A percentile compares a stretch with the other conserved stretches of the same genome.
phyloP scores from a whole-genome alignment of 1,284 basidiomycete species.

The Apiotrichum sp. region DNA sequence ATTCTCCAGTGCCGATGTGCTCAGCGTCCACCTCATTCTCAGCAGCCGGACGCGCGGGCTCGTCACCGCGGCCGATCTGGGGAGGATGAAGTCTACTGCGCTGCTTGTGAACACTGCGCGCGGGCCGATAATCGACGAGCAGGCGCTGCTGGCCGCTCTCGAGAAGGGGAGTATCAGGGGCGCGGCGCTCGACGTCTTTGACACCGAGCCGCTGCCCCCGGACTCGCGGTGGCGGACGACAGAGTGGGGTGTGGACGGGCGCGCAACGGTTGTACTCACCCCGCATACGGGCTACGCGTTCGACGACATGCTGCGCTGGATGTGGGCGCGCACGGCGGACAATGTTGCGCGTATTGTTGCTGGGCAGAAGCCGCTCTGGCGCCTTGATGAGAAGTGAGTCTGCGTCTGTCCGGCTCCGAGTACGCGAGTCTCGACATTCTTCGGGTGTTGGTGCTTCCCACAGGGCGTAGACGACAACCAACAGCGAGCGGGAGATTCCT shows the following conservation, averaged over 20 bases:
- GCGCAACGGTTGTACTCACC: constrained; percentile 43
- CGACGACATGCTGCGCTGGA: constrained; percentile 17
- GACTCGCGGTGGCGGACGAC: constrained; percentile 53
- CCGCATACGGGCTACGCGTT: constrained; percentile 57
- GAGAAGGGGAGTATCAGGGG: constrained; percentile 28
- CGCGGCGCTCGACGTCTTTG: constrained; percentile 52
- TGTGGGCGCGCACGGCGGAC: constrained; percentile 25
- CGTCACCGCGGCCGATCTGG: constrained; percentile 7
- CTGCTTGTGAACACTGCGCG: constrained; percentile 25
- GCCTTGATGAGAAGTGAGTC: background rate
- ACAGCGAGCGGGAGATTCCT: too few species aligned
- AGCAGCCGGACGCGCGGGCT: background rate
- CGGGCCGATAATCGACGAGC: constrained; percentile 23
- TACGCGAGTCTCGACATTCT: too few species aligned
- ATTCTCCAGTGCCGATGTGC: constrained; percentile 51
- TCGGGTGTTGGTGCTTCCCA: too few species aligned
- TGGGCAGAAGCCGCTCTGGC: constrained; percentile 13
- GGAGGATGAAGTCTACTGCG: constrained; percentile 19
- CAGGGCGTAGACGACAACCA: too few species aligned
- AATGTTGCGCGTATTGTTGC: constrained; percentile 19
- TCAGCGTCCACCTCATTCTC: constrained; percentile 2
- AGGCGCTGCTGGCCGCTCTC: constrained; percentile 46
- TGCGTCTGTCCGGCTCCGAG: too few species aligned
- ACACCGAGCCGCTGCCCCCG: constrained; percentile 57
- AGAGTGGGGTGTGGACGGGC: constrained; percentile 45